A percentile compares a stretch with the other conserved stretches of the same genome.
phyloP scores from a whole-genome alignment of 1,284 basidiomycete genomes.

The Cystobasidium sp. region DNA sequence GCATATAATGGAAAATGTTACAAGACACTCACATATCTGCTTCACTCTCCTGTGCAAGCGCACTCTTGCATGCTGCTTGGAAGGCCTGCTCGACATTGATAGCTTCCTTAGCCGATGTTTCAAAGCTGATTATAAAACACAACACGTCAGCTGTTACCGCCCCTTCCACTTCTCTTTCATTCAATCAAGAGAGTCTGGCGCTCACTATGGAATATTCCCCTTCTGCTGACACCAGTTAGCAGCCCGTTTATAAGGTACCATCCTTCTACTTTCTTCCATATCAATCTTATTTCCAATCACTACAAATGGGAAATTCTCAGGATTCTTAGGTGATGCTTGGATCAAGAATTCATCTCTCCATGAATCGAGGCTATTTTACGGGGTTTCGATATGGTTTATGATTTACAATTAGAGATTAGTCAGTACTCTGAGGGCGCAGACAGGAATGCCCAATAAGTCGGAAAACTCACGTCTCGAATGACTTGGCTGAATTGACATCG shows the following conservation, averaged over 20 bases:
- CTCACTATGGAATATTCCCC: conserved; percentile 91
- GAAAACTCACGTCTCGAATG: conserved; percentile 75
- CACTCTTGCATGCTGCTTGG: conserved; percentile 99
- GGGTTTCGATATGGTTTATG: too few relatives aligned
- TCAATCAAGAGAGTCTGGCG: background rate
- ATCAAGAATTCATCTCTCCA: conserved; percentile 98
- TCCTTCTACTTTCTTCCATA: conserved; percentile 97
- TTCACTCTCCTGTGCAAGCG: conserved; percentile 93
- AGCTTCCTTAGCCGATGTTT: conserved; percentile 99
- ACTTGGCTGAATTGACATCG: conserved; percentile 98
- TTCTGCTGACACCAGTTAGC: conserved; percentile 99
- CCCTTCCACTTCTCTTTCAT: too few relatives aligned
- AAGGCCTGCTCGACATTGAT: conserved; percentile 99
- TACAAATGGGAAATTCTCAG: conserved; percentile 98
- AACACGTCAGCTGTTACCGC: background rate
- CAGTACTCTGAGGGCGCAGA: too few relatives aligned
- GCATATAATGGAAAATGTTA: too few relatives aligned
- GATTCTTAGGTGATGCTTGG: conserved; percentile 96
- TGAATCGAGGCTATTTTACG: conserved; percentile 68
- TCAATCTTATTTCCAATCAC: conserved; percentile 99
- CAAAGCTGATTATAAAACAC: conserved; percentile 64
- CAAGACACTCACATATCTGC: conserved; percentile 79
- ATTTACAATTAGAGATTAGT: background rate
- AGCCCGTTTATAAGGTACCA: conserved; percentile 98
- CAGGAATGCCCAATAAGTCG: background rate